A percentile compares a stretch with the other conserved stretches of the same genome.
Conservation (phyloP, 495 filamentous ascomycete genomes). For the Podospora bellae-mahoneyi region DNA sequence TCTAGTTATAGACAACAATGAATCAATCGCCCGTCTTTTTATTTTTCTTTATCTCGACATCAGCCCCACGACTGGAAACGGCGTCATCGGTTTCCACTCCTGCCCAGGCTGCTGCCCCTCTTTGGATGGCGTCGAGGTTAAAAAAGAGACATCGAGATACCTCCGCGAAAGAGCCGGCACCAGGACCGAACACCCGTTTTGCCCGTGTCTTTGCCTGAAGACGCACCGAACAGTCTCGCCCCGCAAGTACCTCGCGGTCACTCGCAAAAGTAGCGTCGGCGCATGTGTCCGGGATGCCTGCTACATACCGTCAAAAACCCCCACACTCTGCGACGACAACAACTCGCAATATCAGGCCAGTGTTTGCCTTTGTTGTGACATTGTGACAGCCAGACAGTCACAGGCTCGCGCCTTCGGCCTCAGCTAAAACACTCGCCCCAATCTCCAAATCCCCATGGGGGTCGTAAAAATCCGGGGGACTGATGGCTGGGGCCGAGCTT, state of each 20-base stretch:
- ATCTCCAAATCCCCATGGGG: not conserved
- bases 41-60: constrained; percentile 3
- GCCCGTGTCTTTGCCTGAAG: constrained; percentile 9
- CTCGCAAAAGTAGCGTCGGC: constrained; percentile 9
- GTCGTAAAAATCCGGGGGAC: not conserved
- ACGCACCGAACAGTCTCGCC: not conserved
- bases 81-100: constrained; percentile 19
- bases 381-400: not conserved
- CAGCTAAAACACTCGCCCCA: not conserved
- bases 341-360: not conserved
- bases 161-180: constrained; percentile 11
- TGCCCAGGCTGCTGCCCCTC: constrained; percentile 1
- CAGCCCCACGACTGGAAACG: constrained; percentile 1
- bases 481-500: not conserved
- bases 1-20: not conserved
- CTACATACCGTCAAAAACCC: not conserved
- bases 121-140: constrained; percentile 12
- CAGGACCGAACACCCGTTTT: constrained; percentile 24
- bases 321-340: not conserved
- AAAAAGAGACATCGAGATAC: constrained; percentile 19
- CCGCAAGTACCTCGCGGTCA: constrained; percentile 17
- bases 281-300: constrained; percentile 11
- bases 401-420: not conserved
- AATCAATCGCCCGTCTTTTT: constrained; percentile 2
- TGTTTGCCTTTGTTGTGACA: not conserved